phyloP scores from a whole-genome alignment of 352 stramenopile species.

The Phytopythium kandeliae region DNA sequence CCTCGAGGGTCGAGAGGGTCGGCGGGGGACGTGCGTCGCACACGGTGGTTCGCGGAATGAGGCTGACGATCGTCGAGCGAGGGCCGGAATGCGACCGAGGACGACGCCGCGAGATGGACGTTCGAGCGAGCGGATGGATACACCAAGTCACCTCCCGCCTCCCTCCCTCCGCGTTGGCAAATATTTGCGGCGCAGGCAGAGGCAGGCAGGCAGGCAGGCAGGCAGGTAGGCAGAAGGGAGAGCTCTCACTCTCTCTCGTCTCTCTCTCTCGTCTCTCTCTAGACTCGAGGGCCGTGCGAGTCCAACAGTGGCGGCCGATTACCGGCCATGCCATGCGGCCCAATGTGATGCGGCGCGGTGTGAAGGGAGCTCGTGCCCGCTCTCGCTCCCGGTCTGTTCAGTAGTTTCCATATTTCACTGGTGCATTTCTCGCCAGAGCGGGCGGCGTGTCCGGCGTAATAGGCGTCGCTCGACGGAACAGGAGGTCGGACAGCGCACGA shows the following conservation, averaged over 20 bases:
- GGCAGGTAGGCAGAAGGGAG: not conserved
- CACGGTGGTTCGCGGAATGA: conserved; percentile 5
- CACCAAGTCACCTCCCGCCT: conserved; percentile 1
- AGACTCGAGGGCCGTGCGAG: no score
- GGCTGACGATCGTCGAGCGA: no score
- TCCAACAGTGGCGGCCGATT: no score
- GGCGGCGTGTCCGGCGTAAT: not conserved
- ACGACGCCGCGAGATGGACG: not conserved
- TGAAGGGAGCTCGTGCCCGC: not conserved
- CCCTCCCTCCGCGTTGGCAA: no score
- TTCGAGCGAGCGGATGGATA: conserved; percentile 2
- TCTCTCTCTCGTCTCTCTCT: no score
- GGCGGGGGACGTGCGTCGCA: not conserved
- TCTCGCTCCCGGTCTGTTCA: conserved; percentile 2
- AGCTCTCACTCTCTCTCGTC: no score
- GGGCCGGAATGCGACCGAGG: no score
- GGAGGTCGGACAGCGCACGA: not conserved
- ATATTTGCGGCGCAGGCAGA: not conserved
- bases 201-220: not conserved
- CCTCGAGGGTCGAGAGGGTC: not conserved
- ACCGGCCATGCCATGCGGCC: not conserved
- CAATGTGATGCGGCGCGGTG: no score
- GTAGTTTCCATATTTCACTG: conserved; percentile 5
- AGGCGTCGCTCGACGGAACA: not conserved
- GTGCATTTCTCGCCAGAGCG: not conserved